Conservation (phyloP, 2,329 filamentous ascomycete species). For the Arthrobotrys iridis region DNA sequence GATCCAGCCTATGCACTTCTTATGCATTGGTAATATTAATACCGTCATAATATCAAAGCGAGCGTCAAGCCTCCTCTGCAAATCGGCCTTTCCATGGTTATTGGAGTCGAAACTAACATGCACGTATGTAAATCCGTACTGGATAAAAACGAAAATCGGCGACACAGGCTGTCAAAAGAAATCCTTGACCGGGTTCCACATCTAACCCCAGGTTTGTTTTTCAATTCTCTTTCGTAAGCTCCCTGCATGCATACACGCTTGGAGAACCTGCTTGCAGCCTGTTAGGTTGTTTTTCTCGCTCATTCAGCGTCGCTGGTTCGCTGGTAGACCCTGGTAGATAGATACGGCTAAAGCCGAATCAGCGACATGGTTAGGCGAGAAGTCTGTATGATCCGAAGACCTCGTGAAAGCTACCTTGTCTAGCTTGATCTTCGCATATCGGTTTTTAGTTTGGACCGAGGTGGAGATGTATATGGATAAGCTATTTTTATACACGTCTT, state of each 20-base stretch:
- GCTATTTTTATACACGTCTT: not conserved
- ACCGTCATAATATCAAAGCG: conserved; percentile 14
- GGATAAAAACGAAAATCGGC: conserved; percentile 9
- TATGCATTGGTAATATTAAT: conserved; percentile 4
- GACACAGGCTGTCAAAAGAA: conserved; percentile 7
- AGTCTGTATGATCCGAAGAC: conserved; percentile 27
- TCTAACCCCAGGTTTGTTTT: conserved; percentile 15
- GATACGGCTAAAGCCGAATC: conserved; percentile 39
- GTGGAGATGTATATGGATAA: not conserved
- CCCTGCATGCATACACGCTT: not conserved
- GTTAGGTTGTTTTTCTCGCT: not conserved
- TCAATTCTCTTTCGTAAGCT: conserved; percentile 7
- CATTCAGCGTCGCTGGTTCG: conserved; percentile 1
- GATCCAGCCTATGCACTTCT: conserved; percentile 12
- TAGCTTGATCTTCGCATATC: not conserved
- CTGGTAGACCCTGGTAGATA: conserved; percentile 29
- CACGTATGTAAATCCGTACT: no score
- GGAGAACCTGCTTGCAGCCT: not conserved
- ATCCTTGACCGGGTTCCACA: not conserved
- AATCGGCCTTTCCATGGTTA: conserved; percentile 22
- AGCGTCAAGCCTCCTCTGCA: conserved; percentile 4
- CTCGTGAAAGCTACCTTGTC: not conserved
- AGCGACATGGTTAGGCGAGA: conserved; percentile 37
- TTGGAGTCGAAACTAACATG: no score
- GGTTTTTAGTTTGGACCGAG: conserved; percentile 1